Evolutionary conservation across 345 rosid genomes (phyloP).

Genomic region (Reutealis trisperma): DNA sequence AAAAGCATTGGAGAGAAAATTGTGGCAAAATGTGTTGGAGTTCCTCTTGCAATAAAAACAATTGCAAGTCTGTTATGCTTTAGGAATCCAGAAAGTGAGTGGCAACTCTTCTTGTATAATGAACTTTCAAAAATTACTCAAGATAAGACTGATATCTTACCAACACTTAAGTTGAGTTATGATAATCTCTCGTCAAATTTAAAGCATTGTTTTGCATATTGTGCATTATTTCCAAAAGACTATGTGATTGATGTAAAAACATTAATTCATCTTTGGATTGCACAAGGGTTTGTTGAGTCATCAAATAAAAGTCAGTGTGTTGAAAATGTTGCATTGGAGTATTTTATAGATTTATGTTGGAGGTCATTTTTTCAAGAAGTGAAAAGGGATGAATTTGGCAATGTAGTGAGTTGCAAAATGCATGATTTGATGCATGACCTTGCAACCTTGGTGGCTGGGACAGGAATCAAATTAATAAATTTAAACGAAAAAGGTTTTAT

Average conservation of each 20-base stretch:
- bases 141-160: conserved; percentile 6
- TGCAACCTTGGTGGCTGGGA: neutral
- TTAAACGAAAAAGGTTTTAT: too few relatives aligned
- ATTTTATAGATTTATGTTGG: too few relatives aligned
- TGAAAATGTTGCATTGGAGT: neutral
- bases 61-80: conserved; percentile 20
- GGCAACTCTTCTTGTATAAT: neutral
- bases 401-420: neutral
- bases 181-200: conserved; percentile 36
- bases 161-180: conserved; percentile 31
- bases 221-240: conserved; percentile 37
- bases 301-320: neutral
- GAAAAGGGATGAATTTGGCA: neutral
- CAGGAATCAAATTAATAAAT: too few relatives aligned
- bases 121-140: neutral
- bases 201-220: conserved; percentile 42
- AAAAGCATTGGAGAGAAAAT: conserved; percentile 17
- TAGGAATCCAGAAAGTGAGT: neutral
- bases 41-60: conserved; percentile 27
- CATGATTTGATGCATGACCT: neutral
- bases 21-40: conserved; percentile 20
- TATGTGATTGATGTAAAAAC: conserved; percentile 14
- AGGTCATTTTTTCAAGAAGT: conserved; percentile 9
- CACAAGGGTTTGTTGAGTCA: neutral
- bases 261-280: conserved; percentile 17